These are phyloP conservation scores for Irpex lacteus DNA, from an alignment of 1,284 basidiomycete genomes.

Conservation along the genomic window DNA sequence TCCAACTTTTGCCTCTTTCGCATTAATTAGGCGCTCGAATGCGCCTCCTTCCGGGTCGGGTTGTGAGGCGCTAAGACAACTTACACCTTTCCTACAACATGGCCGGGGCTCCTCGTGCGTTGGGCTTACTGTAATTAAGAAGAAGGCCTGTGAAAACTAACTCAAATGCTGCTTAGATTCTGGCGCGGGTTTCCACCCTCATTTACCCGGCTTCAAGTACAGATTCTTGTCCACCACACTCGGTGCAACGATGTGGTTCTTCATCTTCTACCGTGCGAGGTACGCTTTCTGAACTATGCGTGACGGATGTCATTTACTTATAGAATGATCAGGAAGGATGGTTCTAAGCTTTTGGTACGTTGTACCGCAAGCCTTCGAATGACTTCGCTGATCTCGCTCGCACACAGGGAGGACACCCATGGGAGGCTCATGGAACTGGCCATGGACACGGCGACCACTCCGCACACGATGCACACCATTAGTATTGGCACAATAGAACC, in stretches of 20 bases:
- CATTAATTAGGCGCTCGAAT: not conserved
- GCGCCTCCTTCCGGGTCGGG: not conserved
- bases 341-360: slow-evolving; percentile 67
- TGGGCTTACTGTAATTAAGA: not conserved
- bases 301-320: slow-evolving; percentile 6
- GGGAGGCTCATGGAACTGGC: slow-evolving; percentile 53
- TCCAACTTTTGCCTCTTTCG: not conserved
- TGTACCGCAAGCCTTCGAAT: not conserved
- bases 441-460: slow-evolving; percentile 40
- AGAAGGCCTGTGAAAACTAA: not conserved
- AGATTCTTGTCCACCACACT: slow-evolving; percentile 80
- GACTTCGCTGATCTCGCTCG: slow-evolving; percentile 14
- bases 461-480: slow-evolving; percentile 41
- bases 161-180: slow-evolving; percentile 29
- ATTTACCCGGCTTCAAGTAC: slow-evolving; percentile 76
- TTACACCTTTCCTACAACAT: slow-evolving; percentile 26
- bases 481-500: slow-evolving; percentile 15
- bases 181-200: slow-evolving; percentile 84
- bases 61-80: not conserved
- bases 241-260: slow-evolving; percentile 96
- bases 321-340: slow-evolving; percentile 55
- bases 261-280: slow-evolving; percentile 93
- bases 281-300: slow-evolving; percentile 39
- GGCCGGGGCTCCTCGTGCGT: slow-evolving; percentile 34
- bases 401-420: slow-evolving; percentile 53